These are phyloP conservation scores for Lunularia cruciata DNA, from an alignment of 225 moss, liverwort and hornwort species.

Conservation along the genomic window DNA sequence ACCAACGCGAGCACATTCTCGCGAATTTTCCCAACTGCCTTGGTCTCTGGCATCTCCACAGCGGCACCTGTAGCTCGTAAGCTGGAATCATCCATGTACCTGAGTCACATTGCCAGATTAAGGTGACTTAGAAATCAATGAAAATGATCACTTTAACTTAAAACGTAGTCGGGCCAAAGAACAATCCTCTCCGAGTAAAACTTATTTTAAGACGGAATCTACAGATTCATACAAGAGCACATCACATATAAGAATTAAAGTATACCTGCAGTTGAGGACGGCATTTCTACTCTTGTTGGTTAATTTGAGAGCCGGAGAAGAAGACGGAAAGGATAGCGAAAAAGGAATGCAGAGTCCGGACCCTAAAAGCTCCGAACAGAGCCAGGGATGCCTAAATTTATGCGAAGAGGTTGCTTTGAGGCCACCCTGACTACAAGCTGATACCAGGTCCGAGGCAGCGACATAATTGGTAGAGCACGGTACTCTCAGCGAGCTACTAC, in stretches of 20 bases:
- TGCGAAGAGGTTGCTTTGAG: conserved; percentile 11
- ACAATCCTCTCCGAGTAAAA: too few species aligned
- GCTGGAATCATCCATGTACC: conserved; percentile 22
- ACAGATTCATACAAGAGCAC: too few species aligned
- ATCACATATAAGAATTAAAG: conserved; percentile 8
- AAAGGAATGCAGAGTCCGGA: conserved; percentile 17
- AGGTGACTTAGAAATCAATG: not conserved
- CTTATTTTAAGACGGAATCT: too few species aligned
- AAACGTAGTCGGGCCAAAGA: not conserved
- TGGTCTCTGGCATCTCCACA: conserved; percentile 12
- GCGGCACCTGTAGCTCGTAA: conserved; percentile 13
- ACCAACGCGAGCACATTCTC: conserved; percentile 56
- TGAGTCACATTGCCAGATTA: not conserved
- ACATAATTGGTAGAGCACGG: not conserved
- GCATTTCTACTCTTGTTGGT: not conserved
- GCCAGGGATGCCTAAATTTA: not conserved
- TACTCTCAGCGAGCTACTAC: not conserved
- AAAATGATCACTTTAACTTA: not conserved
- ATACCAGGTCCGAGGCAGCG: not conserved
- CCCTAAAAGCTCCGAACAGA: conserved; percentile 22
- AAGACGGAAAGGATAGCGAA: not conserved
- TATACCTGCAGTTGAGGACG: conserved; percentile 16
- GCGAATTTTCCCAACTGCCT: conserved; percentile 29
- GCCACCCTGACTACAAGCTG: conserved; percentile 2
- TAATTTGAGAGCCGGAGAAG: not conserved